Percentiles rank a stretch among this genome's conserved stretches.
Evolutionary conservation across 495 filamentous ascomycete genomes (phyloP).

Genomic region (Talaromyces liani): DNA sequence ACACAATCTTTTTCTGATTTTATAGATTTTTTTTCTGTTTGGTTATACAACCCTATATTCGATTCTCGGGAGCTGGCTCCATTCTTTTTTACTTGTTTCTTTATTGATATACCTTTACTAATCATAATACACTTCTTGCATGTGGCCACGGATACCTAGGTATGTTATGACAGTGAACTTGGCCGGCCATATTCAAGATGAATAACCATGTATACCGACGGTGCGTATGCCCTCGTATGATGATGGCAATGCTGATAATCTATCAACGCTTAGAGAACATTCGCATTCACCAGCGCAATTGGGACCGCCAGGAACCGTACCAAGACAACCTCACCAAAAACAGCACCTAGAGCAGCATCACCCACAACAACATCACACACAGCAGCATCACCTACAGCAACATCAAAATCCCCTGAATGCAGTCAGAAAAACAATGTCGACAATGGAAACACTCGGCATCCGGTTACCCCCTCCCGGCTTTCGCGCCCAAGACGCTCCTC

Average conservation of each 20-base stretch:
- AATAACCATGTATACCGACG: neutral
- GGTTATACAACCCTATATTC: neutral
- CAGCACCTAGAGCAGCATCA: too few species aligned
- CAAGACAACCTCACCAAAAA: neutral
- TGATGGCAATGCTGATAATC: neutral
- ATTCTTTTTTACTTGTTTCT: neutral
- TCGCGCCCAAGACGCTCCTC: neutral
- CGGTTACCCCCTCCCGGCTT: conserved; percentile 6
- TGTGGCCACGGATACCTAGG: neutral
- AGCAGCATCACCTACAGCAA: neutral
- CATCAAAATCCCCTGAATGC: neutral
- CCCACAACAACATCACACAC: neutral
- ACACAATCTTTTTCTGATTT: neutral
- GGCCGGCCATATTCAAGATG: neutral
- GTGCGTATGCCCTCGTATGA: neutral
- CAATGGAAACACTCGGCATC: conserved; percentile 10
- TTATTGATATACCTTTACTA: neutral
- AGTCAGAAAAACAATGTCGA: neutral
- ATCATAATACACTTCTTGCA: neutral
- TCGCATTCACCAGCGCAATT: neutral
- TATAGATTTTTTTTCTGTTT: neutral
- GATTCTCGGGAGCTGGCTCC: neutral
- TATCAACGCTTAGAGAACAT: neutral
- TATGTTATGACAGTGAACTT: neutral
- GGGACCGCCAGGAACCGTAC: neutral